Percentiles rank a stretch among this genome's conserved stretches.
Evolutionary conservation across 73 alveolate species (phyloP).

Genomic region (Paramecium sexaurelia): DNA sequence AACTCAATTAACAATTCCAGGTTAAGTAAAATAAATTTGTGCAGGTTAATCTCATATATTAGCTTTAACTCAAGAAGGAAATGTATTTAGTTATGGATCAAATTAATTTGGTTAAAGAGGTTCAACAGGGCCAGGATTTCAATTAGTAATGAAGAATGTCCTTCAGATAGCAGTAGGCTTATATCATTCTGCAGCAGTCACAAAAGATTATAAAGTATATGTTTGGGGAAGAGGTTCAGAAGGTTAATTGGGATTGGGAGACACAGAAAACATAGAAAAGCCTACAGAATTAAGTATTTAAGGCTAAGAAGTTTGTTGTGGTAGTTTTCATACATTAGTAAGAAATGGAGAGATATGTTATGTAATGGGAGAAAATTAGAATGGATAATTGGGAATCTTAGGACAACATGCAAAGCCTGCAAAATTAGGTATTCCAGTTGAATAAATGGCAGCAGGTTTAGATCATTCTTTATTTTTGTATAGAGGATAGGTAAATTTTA

Average conservation of each 20-base stretch:
- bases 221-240: conserved; percentile 59
- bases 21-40: conserved; percentile 3
- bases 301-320: conserved; percentile 47
- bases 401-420: neutral
- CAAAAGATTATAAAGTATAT: neutral
- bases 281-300: neutral
- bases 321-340: conserved; percentile 44
- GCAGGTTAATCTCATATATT: conserved; percentile 42
- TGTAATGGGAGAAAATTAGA: conserved; percentile 35
- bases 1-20: neutral
- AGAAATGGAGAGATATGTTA: conserved; percentile 7
- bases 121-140: conserved; percentile 35
- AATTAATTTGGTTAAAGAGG: conserved; percentile 56
- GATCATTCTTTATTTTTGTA: conserved; percentile 46
- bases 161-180: neutral
- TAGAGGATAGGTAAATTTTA: neutral
- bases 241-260: conserved; percentile 59
- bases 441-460: conserved; percentile 55
- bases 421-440: neutral
- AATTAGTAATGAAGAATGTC: conserved; percentile 51
- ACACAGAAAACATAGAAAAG: neutral
- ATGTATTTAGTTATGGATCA: conserved; percentile 25
- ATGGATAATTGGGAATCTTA: conserved; percentile 30
- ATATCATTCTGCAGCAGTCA: conserved; percentile 45
- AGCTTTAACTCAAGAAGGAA: conserved; percentile 45